A percentile compares a stretch with the other conserved stretches of the same genome.
Evolutionary conservation across 228 moss, liverwort and hornwort genomes (phyloP).

Genomic region (Sphagnum fallax): DNA sequence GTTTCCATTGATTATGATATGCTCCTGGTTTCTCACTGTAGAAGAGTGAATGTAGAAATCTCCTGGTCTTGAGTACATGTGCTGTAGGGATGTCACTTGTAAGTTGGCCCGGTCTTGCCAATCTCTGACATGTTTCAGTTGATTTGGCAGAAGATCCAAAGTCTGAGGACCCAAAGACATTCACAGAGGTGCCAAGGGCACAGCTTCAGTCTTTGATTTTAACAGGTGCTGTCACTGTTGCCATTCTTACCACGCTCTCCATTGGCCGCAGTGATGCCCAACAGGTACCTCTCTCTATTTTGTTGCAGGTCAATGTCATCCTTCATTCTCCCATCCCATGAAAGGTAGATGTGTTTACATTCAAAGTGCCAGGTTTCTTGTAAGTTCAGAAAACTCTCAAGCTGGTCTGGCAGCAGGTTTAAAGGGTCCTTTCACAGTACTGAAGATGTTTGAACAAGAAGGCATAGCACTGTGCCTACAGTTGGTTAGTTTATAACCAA

Average conservation of each 20-base stretch:
- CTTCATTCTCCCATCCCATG: background rate
- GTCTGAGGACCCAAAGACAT: slow-evolving; percentile 77
- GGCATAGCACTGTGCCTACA: background rate
- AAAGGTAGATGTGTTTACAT: background rate
- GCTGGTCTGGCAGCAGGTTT: background rate
- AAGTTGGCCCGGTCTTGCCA: background rate
- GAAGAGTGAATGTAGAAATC: background rate
- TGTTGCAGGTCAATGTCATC: background rate
- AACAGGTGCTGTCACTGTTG: slow-evolving; percentile 71
- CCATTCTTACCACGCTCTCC: slow-evolving; percentile 74
- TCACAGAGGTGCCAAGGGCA: slow-evolving; percentile 74
- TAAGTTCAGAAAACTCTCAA: slow-evolving; percentile 10
- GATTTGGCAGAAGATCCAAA: slow-evolving; percentile 75
- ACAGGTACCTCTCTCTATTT: slow-evolving; percentile 38
- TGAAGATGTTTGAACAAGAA: too few relatives aligned
- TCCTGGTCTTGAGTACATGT: background rate
- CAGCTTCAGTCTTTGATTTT: slow-evolving; percentile 79
- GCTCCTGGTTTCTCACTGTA: background rate
- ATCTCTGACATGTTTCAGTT: too few relatives aligned
- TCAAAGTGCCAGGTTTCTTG: too few relatives aligned
- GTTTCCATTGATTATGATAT: background rate
- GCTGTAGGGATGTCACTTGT: background rate
- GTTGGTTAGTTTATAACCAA: background rate
- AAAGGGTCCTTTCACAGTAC: too few relatives aligned
- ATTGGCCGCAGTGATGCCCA: slow-evolving; percentile 89